phyloP scores from a whole-genome alignment of 805 yeast genomes.

The Hanseniaspora occidentalis region DNA sequence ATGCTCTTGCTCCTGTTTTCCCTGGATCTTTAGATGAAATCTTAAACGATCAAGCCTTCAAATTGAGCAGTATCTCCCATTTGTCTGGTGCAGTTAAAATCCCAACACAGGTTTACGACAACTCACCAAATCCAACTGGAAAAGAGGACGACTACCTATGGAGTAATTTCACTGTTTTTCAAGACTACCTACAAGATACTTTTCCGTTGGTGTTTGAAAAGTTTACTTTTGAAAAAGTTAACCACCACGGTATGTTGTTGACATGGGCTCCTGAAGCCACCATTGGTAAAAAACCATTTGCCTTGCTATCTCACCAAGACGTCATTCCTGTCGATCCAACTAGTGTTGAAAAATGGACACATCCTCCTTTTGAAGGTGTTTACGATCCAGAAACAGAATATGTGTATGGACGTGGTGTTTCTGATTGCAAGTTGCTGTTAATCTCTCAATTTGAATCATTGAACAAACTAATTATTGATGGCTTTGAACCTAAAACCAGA shows the following conservation, averaged over 20 bases:
- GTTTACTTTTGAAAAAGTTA: constrained; percentile 38
- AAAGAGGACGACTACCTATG: constrained; percentile 18
- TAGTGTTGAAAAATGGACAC: constrained; percentile 43
- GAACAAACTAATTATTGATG: constrained; percentile 32
- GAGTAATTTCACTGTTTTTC: constrained; percentile 27
- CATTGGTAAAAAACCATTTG: constrained; percentile 38
- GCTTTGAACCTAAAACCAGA: constrained; percentile 38
- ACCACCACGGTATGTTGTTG: constrained; percentile 46
- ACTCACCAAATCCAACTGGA: constrained; percentile 23
- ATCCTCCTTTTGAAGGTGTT: constrained; percentile 51
- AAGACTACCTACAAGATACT: constrained; percentile 24
- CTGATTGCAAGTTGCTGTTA: constrained; percentile 56
- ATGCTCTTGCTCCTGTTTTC: constrained; percentile 14
- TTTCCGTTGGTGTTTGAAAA: constrained; percentile 29
- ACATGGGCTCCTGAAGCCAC: constrained; percentile 47
- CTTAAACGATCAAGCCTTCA: constrained; percentile 25
- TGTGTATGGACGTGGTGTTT: constrained; percentile 59
- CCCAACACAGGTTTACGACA: constrained; percentile 55
- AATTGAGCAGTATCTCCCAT: constrained; percentile 28
- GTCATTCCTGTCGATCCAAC: constrained; percentile 58
- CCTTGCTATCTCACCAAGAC: constrained; percentile 65
- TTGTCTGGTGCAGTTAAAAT: constrained; percentile 49
- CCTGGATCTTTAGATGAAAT: constrained; percentile 17
- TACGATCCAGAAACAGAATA: constrained; percentile 40
- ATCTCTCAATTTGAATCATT: constrained; percentile 46